Conservation (phyloP, 1,284 basidiomycete species). For the Ceratobasidium sp. region DNA sequence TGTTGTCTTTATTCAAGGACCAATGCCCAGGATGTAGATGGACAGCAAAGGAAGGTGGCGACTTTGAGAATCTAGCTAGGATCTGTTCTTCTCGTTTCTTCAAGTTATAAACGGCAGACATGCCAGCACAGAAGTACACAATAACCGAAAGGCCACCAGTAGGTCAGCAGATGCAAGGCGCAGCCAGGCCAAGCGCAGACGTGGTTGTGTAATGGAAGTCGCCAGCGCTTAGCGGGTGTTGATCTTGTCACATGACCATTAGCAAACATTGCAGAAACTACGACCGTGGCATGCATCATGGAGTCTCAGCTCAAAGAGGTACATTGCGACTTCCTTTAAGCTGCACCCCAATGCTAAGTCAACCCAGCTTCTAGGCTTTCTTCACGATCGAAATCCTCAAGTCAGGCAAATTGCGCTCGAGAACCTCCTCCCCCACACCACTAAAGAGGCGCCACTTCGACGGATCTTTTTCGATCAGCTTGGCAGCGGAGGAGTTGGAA, state of each 20-base stretch:
- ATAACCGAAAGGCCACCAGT: background rate
- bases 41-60: slow-evolving; percentile 76
- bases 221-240: background rate
- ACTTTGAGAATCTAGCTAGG: slow-evolving; percentile 65
- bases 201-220: slow-evolving; percentile 16
- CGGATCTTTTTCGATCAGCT: slow-evolving; percentile 76
- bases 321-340: slow-evolving; percentile 43
- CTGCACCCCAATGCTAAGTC: background rate
- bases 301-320: slow-evolving; percentile 72
- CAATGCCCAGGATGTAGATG: slow-evolving; percentile 80
- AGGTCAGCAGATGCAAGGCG: background rate
- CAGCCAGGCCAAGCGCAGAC: background rate
- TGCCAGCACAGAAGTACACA: slow-evolving; percentile 48
- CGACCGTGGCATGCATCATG: slow-evolving; percentile 55
- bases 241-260: slow-evolving; percentile 1
- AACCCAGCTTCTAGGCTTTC: slow-evolving; percentile 79
- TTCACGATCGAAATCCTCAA: slow-evolving; percentile 87
- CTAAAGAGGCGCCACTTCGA: slow-evolving; percentile 74
- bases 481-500: slow-evolving; percentile 66
- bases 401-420: slow-evolving; percentile 87
- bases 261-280: background rate
- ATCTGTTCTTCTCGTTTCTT: slow-evolving; percentile 69
- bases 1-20: slow-evolving; percentile 68
- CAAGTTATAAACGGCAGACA: slow-evolving; percentile 67
- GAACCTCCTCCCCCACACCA: slow-evolving; percentile 84